A percentile compares a stretch with the other conserved stretches of the same genome.
Evolutionary conservation across 768 basidiomycete genomes (phyloP).

Genomic region (Lactarius quietus): DNA sequence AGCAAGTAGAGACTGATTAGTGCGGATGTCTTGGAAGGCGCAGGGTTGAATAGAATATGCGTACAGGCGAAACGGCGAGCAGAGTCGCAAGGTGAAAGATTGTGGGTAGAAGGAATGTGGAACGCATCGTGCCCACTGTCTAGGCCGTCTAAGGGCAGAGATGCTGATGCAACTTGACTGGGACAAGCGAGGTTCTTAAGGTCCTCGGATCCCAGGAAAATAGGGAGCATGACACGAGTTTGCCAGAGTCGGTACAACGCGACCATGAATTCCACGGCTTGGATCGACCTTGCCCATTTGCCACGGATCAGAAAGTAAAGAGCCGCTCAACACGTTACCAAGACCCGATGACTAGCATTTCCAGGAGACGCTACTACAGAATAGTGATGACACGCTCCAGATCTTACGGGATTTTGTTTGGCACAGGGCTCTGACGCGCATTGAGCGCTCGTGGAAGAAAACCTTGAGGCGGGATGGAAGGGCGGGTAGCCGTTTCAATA

Average conservation of each 20-base stretch:
- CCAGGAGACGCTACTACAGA: slow-evolving; percentile 5
- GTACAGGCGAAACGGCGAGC: slow-evolving; percentile 3
- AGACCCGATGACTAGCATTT: slow-evolving; percentile 9
- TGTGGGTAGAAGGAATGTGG: slow-evolving; percentile 5
- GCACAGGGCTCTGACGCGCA: background rate
- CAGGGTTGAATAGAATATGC: background rate
- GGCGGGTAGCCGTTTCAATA: background rate
- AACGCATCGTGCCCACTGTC: slow-evolving; percentile 18
- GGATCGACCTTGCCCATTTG: background rate
- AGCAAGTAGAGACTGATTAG: background rate
- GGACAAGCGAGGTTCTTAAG: slow-evolving; percentile 13
- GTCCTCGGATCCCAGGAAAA: slow-evolving; percentile 1
- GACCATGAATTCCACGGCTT: background rate
- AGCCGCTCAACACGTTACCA: background rate
- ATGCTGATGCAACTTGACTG: background rate
- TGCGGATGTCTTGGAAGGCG: background rate
- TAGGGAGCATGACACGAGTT: slow-evolving; percentile 4
- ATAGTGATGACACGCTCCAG: slow-evolving; percentile 6
- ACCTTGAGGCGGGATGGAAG: background rate
- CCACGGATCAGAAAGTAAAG: slow-evolving; percentile 7
- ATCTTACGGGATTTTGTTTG: slow-evolving; percentile 13
- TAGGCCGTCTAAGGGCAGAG: slow-evolving; percentile 15
- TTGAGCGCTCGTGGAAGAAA: slow-evolving; percentile 4
- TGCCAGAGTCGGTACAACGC: background rate
- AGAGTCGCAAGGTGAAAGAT: slow-evolving; percentile 8